A percentile compares a stretch with the other conserved stretches of the same genome.
These are phyloP conservation scores for Chaetomium cochliodes DNA, from an alignment of 495 filamentous ascomycete species.

Conservation along the genomic window DNA sequence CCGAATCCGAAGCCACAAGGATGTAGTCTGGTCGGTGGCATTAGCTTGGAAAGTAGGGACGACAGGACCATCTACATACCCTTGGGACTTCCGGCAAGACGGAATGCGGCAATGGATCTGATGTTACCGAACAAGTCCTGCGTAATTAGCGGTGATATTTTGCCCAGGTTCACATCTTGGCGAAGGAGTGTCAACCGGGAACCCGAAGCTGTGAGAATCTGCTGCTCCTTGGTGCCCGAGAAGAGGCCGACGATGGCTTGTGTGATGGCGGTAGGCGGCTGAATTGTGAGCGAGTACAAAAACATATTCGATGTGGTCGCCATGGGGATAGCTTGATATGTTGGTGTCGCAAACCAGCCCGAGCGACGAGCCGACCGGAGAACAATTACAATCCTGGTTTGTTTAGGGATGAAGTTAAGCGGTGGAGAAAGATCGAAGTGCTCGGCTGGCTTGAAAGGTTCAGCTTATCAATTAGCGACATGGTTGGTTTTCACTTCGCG, in stretches of 20 bases:
- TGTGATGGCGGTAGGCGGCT: conserved; percentile 80
- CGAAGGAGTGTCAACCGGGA: conserved; percentile 30
- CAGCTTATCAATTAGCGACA: no score
- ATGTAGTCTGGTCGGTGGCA: conserved; percentile 2
- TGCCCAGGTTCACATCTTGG: conserved; percentile 1
- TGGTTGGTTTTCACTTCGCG: no score
- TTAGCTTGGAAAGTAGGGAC: neutral
- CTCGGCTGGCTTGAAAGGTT: no score
- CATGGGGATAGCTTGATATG: conserved; percentile 56
- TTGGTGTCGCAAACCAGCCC: neutral
- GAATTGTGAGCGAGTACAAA: conserved; percentile 91
- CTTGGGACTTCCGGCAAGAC: neutral
- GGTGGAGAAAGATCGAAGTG: no score
- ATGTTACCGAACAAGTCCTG: neutral
- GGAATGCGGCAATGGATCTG: neutral
- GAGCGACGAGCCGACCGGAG: neutral
- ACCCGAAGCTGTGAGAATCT: conserved; percentile 82
- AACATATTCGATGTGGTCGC: conserved; percentile 96
- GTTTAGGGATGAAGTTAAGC: no score
- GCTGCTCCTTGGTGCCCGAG: conserved; percentile 89
- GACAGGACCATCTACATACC: neutral
- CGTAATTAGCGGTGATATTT: neutral
- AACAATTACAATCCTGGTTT: no score
- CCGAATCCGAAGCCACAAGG: neutral
- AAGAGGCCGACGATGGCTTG: conserved; percentile 92